phyloP scores from a whole-genome alignment of 1,139 yeast species.

The Geotrichum fermentans region DNA sequence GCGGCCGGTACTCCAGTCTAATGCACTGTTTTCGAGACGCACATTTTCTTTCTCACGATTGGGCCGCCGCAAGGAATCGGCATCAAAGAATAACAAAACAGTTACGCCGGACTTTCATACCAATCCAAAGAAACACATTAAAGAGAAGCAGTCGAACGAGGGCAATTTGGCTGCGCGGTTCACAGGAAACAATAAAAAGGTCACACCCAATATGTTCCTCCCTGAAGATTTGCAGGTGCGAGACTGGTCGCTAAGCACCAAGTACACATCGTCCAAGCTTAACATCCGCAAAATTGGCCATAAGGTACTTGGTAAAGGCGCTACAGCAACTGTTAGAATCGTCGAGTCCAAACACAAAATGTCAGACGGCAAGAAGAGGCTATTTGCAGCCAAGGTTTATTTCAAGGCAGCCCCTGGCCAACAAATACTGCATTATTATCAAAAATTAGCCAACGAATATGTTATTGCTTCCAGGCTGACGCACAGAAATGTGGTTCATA shows the following conservation, averaged over 20 bases:
- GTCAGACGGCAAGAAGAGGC: conserved; percentile 20
- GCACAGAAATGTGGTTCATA: conserved; percentile 63
- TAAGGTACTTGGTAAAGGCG: conserved; percentile 20
- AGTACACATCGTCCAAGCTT: conserved; percentile 19
- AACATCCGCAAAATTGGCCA: conserved; percentile 1
- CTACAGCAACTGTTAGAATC: conserved; percentile 19
- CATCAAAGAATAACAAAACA: neutral
- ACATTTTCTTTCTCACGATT: conserved; percentile 18
- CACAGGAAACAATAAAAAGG: neutral
- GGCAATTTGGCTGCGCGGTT: neutral
- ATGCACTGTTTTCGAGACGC: conserved; percentile 3
- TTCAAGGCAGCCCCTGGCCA: conserved; percentile 45
- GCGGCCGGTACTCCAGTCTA: conserved; percentile 17
- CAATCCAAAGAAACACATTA: neutral
- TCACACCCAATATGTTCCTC: conserved; percentile 21
- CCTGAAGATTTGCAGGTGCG: conserved; percentile 21
- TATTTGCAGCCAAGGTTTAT: conserved; percentile 72
- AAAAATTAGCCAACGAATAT: conserved; percentile 70
- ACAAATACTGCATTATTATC: conserved; percentile 54
- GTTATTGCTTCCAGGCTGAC: conserved; percentile 66
- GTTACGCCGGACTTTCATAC: neutral
- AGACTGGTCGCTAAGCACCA: conserved; percentile 23
- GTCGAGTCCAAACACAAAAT: conserved; percentile 18
- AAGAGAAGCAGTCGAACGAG: neutral
- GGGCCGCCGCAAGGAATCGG: neutral